Conservation (phyloP, 306 rosid species). For the Heteromeles arbutifolia region DNA sequence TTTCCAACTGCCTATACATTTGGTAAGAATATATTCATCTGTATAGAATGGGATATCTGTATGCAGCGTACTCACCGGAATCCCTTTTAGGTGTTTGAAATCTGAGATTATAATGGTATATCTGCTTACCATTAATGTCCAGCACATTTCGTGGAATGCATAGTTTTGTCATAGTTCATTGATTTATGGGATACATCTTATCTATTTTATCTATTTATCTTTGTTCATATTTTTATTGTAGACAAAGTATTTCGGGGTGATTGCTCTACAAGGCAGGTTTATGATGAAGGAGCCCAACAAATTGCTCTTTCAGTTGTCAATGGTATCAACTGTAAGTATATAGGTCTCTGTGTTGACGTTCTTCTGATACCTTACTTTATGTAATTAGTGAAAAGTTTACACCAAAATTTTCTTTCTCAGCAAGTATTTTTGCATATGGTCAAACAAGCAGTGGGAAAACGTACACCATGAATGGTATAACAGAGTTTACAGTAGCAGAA, state of each 20-base stretch:
- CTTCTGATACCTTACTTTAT: slow-evolving; percentile 24
- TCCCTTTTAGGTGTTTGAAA: background rate
- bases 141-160: background rate
- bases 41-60: background rate
- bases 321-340: slow-evolving; percentile 88
- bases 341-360: background rate
- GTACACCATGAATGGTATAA: slow-evolving; percentile 94
- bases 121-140: background rate
- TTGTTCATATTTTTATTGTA: slow-evolving; percentile 31
- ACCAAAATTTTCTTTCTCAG: slow-evolving; percentile 40
- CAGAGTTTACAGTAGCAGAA: slow-evolving; percentile 81
- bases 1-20: slow-evolving; percentile 91
- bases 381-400: slow-evolving; percentile 4
- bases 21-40: slow-evolving; percentile 47
- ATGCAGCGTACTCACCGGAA: slow-evolving; percentile 7
- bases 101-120: background rate
- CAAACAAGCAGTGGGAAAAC: slow-evolving; percentile 99
- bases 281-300: slow-evolving; percentile 83
- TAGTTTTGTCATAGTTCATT: background rate
- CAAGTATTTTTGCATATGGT: slow-evolving; percentile 95
- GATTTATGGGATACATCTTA: background rate
- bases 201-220: background rate
- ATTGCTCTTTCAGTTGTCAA: slow-evolving; percentile 87
- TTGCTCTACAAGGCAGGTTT: slow-evolving; percentile 76
- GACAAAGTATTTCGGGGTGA: slow-evolving; percentile 90